Conservation (phyloP, 345 rosid species). For the Laguncularia racemosa region DNA sequence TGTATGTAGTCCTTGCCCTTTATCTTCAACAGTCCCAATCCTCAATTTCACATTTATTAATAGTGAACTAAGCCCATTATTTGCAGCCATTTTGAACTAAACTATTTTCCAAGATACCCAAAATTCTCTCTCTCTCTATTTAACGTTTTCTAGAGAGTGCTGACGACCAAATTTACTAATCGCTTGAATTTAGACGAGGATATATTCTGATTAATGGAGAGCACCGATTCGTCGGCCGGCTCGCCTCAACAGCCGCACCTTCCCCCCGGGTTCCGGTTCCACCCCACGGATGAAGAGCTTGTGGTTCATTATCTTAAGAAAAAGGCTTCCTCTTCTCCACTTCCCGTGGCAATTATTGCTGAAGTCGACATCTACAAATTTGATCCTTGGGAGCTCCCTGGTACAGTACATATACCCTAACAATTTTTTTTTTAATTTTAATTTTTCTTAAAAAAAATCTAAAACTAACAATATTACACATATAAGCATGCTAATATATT, state of each 20-base stretch:
- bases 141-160: too few relatives aligned
- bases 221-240: slow-evolving; percentile 66
- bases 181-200: too few relatives aligned
- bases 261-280: slow-evolving; percentile 97
- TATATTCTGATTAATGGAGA: slow-evolving; percentile 39
- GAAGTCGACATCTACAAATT: slow-evolving; percentile 89
- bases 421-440: neutral
- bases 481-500: neutral
- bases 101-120: too few relatives aligned
- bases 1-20: neutral
- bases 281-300: slow-evolving; percentile 98
- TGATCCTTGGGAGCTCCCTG: slow-evolving; percentile 98
- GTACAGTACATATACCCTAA: slow-evolving; percentile 20
- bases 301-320: slow-evolving; percentile 87
- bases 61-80: too few relatives aligned
- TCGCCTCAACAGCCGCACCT: slow-evolving; percentile 70
- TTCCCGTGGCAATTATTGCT: slow-evolving; percentile 80
- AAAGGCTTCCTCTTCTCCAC: slow-evolving; percentile 62
- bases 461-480: neutral
- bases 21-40: too few relatives aligned
- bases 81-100: too few relatives aligned
- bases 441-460: too few relatives aligned
- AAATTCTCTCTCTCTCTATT: too few relatives aligned
- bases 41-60: too few relatives aligned
- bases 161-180: too few relatives aligned